Base-by-base conservation (phyloP, 2,329 filamentous ascomycete species). In the Fusarium haematococcum region DNA sequence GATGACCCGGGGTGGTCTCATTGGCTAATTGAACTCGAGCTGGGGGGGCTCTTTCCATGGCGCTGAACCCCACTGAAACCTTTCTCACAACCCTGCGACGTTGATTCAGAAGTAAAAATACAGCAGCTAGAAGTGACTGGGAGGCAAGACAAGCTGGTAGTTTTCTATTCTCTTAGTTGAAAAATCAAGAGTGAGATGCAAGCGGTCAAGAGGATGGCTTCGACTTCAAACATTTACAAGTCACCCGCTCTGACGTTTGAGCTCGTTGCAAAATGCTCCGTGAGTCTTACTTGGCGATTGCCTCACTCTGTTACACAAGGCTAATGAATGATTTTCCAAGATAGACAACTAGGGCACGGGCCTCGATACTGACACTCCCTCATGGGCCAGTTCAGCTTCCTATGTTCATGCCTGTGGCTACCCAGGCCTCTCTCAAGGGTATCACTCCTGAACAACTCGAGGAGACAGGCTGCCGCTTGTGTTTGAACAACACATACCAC, bases 341-440 rank as follows among this genome's bases (percentile, higher is more conserved):
- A 57, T 73, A 98, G 96, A 97, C 95, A 58, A 98, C 96, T 13
- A 95, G 96, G 87, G 97, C 97, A 30, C 93, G 97, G 76, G 97
- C 97, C 59, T 97, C 97, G 63, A 91, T 91, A 68, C 88, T 99
- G 63, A 93, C 92, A 57, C 91, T 99, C 30, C 96, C 97, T 60
- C 97, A 99, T 90, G 97, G 97, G 67, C 89, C 93, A 2, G 95
- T 99, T 30, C 91, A 93, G 78, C 90, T 98, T 33, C 97, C 97
- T 9, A 91, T 98, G 68, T 99, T 99, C 84, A 99, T 99, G 97
- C 97, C 97, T 18, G 97, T 99, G 50, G 97, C 97, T 33, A 99
- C 97, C 1, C 97, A 99, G 84, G 97, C 94, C 1, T 98, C 96
- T 0, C 88, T 99, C 43, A 99, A 99, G 82, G 97, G 97, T 50